Evolutionary conservation across 2,329 filamentous ascomycete species (phyloP).

Genomic region (Graphilbum fragrans): DNA sequence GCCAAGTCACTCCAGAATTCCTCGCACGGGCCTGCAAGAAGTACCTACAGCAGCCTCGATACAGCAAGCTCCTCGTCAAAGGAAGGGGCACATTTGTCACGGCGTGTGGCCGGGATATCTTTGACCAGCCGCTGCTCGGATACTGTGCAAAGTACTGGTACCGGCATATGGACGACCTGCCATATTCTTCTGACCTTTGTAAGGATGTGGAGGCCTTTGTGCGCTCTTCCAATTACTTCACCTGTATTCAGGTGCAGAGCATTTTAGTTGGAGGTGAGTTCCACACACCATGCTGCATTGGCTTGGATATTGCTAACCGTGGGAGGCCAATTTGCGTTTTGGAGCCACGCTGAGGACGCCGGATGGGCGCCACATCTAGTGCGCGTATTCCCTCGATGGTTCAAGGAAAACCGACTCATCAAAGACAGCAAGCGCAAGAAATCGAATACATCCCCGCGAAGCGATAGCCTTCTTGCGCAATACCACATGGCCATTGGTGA

Average conservation of each 20-base stretch:
- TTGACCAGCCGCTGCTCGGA: not conserved
- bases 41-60: slow-evolving; percentile 2
- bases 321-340: not conserved
- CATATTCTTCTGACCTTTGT: not conserved
- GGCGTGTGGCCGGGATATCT: not conserved
- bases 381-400: slow-evolving; percentile 1
- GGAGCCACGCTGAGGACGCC: not conserved
- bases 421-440: not conserved
- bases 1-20: not conserved
- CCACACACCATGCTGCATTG: too few relatives aligned
- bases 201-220: not conserved
- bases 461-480: not conserved
- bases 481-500: slow-evolving; percentile 1
- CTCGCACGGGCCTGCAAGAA: slow-evolving; percentile 1
- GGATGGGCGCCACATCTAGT: not conserved
- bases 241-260: slow-evolving; percentile 3
- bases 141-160: slow-evolving; percentile 1
- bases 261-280: slow-evolving; percentile 1
- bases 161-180: slow-evolving; percentile 1
- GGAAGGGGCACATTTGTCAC: not conserved
- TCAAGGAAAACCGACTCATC: not conserved
- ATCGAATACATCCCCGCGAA: too few relatives aligned
- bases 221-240: not conserved
- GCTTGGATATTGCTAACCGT: too few relatives aligned
- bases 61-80: not conserved